Conservation (phyloP, 2,329 filamentous ascomycete species). For the Dendrostoma leiphaemia region DNA sequence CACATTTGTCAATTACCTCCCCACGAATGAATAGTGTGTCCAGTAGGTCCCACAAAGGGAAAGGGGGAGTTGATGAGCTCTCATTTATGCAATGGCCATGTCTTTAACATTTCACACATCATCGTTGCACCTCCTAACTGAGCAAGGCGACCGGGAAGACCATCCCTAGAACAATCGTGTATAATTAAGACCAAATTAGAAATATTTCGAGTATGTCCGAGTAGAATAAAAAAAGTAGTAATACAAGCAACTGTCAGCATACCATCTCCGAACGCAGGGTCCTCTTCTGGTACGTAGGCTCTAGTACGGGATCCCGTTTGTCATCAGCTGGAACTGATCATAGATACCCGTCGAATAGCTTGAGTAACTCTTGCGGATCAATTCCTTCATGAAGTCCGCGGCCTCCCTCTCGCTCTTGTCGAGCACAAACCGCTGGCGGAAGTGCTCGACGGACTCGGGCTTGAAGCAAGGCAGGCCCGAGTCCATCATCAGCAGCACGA, state of each 20-base stretch:
- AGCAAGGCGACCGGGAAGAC: too few relatives aligned
- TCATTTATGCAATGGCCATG: too few relatives aligned
- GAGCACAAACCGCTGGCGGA: slow-evolving; percentile 87
- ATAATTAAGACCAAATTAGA: not conserved
- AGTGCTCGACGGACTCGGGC: slow-evolving; percentile 89
- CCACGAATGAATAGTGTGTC: too few relatives aligned
- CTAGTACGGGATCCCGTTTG: slow-evolving; percentile 94
- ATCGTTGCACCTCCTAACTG: not conserved
- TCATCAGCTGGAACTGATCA: slow-evolving; percentile 95
- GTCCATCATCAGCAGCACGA: slow-evolving; percentile 94
- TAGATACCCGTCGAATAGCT: slow-evolving; percentile 94
- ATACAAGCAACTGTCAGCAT: not conserved
- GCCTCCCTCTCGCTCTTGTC: slow-evolving; percentile 91
- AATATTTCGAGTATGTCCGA: not conserved
- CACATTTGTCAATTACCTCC: too few relatives aligned
- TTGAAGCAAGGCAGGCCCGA: slow-evolving; percentile 97
- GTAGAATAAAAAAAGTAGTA: not conserved
- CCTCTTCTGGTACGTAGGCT: not conserved
- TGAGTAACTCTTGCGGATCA: slow-evolving; percentile 86
- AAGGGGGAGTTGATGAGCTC: too few relatives aligned
- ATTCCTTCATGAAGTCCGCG: slow-evolving; percentile 85
- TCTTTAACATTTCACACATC: not conserved
- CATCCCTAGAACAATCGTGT: not conserved
- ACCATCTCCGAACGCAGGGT: not conserved
- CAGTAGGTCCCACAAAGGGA: too few relatives aligned